Evolutionary conservation across 179 eudicot species (phyloP), one percentile per base, ranked within the genome.

Genomic region (Heliamphora pulchella): DNA sequence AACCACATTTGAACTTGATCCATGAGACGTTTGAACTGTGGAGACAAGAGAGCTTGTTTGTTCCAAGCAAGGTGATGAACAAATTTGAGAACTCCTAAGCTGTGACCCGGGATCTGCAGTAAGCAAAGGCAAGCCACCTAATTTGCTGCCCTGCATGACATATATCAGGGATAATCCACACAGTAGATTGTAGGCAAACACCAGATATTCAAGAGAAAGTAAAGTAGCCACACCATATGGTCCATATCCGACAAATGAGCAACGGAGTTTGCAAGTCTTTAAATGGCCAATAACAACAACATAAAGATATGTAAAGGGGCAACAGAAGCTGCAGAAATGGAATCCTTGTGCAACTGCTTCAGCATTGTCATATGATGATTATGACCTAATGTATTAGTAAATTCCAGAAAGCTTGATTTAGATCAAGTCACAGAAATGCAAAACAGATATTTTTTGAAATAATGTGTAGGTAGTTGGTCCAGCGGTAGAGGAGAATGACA

Each of bases 21-120:
- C 67, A 79, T 79, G n/a, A 17, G 80, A 68, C 1, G 54, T 39
- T 68, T 68, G 64, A 67, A 11, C 75, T 39, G 81, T 54, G 7
- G 75, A 43, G 11, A 43, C 11, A 79, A 67, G 81, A 62, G 76
- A 79, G 41, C 0, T 1, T 4, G 55, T 39, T 46, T 79, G 75
- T 43, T 48, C 74, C 53, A 46, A 69, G 55, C 44, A 79, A 70
- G 66, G 13, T n/a, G 74, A 6, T 66, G 80, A 78, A 67, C 80
- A 31, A 31, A n/a, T 51, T 39, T 78, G 74, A 65, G 54, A 18
- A 79, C 81, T 70, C 43, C 54, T 67, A 54, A 58, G 65, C 53
- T 31, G 67, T 55, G 81, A 54, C 68, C 81, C 76, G 46, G 43
- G 76, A 22, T 69, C 81, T 54, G 75, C 57, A 69, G 41, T 79